Base-by-base conservation (phyloP, 2,329 filamentous ascomycete species). In the Penicillium fuscoglaucum region DNA sequence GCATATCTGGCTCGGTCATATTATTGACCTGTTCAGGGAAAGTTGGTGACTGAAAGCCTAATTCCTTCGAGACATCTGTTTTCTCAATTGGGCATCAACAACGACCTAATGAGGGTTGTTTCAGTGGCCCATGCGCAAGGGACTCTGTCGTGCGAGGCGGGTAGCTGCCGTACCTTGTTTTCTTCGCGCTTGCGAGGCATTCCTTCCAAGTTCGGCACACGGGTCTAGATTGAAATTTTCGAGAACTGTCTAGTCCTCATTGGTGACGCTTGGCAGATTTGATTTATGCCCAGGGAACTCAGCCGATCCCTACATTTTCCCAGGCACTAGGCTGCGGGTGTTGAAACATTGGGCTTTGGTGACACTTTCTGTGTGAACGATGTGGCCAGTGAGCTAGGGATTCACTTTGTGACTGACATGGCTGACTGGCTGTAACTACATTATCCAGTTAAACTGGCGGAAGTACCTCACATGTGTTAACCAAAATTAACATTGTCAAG, bases 331-430 rank as follows among this genome's bases (percentile, higher is more conserved):
- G 31, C 33, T 45, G 37, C 19, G 24, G 56, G 49, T 28, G 44
- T 26, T 61, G 13, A 19, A 54, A 19, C 19, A 31, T 55, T 46
- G 6, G 52, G 21, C 12, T 28, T 28, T 28, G 8, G 17, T 33
- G 40, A 17, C 17, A 54, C 17, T 56, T 62, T 59, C 12, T 55
- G 77, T 70, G 15, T 83, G 74, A 8, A 83, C 78, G 5, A 86
- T 86, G 55, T 87, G 33, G 83, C 93, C 91, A 51, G 91, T 80
- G 50, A 96, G 80, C 6, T 96, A 79, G 91, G 17, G 33, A 10
- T 17, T 9, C 8, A 7, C 24, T 45, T 5, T 29, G 10, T 31
- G 17, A 29, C 6, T 19, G 3, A 74, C 28, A 64, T 60, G 24
- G 68, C 17, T 59, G 24, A 68, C n/a, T 29, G 5, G 26, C 74